phyloP scores from a whole-genome alignment of 345 rosid genomes.

The Isatis tinctoria region DNA sequence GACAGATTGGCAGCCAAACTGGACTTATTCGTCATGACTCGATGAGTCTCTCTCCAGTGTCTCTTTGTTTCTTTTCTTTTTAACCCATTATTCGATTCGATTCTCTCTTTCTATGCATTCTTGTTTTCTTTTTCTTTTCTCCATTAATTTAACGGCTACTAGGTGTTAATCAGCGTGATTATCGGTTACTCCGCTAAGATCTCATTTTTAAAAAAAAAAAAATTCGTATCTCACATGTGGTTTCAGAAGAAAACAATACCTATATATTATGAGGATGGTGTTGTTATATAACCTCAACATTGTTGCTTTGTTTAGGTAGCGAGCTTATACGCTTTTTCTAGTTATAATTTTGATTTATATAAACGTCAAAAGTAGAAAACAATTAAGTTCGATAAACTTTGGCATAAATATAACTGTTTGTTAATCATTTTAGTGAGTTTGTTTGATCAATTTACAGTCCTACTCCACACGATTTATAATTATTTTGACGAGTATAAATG shows the following conservation, averaged over 20 bases:
- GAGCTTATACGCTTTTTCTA: too few relatives aligned
- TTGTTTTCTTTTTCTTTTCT: background rate
- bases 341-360: too few relatives aligned
- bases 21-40: constrained; percentile 20
- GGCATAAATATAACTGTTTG: background rate
- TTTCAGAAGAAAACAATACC: background rate
- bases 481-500: background rate
- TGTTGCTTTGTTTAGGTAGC: too few relatives aligned
- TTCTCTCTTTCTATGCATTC: background rate
- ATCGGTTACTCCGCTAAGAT: constrained; percentile 16
- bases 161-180: constrained; percentile 25
- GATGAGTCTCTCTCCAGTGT: background rate
- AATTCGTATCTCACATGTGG: constrained; percentile 14
- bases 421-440: background rate
- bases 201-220: too few relatives aligned
- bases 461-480: background rate
- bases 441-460: too few relatives aligned
- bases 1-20: constrained; percentile 32
- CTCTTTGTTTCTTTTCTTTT: background rate
- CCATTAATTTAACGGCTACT: constrained; percentile 10
- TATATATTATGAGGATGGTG: background rate
- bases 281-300: background rate
- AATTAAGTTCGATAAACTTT: background rate
- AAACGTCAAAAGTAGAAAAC: background rate
- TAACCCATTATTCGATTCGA: background rate